Base-by-base conservation (phyloP, 1,284 basidiomycete species). In the Cryptococcus sp. region DNA sequence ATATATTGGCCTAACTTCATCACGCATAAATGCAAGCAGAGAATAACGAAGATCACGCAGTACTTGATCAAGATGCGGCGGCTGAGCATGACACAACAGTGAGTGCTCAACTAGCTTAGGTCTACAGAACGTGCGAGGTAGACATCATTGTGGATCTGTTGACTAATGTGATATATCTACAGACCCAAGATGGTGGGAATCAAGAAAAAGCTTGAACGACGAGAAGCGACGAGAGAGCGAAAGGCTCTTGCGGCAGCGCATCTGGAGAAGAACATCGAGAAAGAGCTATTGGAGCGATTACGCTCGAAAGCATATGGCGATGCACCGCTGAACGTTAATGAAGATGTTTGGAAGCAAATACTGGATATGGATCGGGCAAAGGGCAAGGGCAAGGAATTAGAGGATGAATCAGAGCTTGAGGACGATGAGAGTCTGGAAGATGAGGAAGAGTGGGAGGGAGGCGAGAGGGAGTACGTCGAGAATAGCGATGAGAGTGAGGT, bases 11-110 rank as follows among this genome's bases (percentile, higher is more conserved):
- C 94, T 11, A 95, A 93, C 69, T 99, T 96, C 77, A 87, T 88
- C 55, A 90, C 93, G 58, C 96, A 99, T 82, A 98, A 98, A 80
- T 97, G 95, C 83, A 99, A 99, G 82, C 96, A 99, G 80, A 86
- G 96, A 51, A 84, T 97, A 40, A 99, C 96, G 17, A 99, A 98
- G 81, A 98, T 99, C 69, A 99, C 95, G 0, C 96, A 99, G 78
- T 99, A 98, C 74, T 85, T 99, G 62, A 98, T 99, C 79, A 96
- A 97, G 82, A 93, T 99, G 90, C 84, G 96, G 58, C 86, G 91
- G 44, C 80, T 97, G 68, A 89, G 89, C 70, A 82, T 95, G 61
- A 87, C 91, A 55, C 87, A 95, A 78, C 88, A 93, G 93, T 94
- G 61, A 69, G 91, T 84, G 25, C 29, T 34, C n/a, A n/a, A n/a